Evolutionary conservation across 495 filamentous ascomycete species (phyloP), one percentile per base, ranked within the genome.

Genomic region (Halenospora varia): DNA sequence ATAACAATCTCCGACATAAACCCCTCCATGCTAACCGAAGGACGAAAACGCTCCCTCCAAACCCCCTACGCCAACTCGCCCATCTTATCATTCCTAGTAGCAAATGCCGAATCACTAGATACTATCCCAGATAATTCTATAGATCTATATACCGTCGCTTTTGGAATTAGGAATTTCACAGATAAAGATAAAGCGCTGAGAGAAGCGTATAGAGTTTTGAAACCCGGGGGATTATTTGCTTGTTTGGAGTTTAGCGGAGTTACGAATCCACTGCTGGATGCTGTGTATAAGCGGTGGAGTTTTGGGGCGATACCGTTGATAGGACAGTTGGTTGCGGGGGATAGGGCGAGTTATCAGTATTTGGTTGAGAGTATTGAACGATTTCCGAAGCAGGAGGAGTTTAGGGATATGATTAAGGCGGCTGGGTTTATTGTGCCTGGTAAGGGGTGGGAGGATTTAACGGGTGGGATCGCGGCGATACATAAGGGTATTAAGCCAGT

Each of bases 1-100:
- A 90, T 98, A 35, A 95, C 88, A 4, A 90, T 97, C 69, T 83
- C 88, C 17, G 94, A 98, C 74, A 98, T 98, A 72, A 98, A 98
- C 74, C 82, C 89, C 0, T 83, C 88, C 50, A 98, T 98, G 94
- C 82, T 98, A 0, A 80, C 83, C 3, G 94, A 96, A 64, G 94
- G 94, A 51, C 78, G 81, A 57, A 87, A 92, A 69, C 88, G 95
- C 48, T 83, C 87, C 18, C 63, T 82, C 23, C 59, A 70, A 3
- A 86, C 82, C 0, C 73, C 79, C 0, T 86, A 86, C 72, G 82
- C 79, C 51, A 72, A 77, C 58, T 77, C 73, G 2, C 56, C 45
- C 25, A 71, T 47, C 25, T 70, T 97, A n/a, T 73, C 73, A 52
- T 98, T 94, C 75, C 75, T 95, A 62, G 85, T 93, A 63, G 91